phyloP scores from a whole-genome alignment of 352 stramenopile genomes.

The Phytopythium montanum region DNA sequence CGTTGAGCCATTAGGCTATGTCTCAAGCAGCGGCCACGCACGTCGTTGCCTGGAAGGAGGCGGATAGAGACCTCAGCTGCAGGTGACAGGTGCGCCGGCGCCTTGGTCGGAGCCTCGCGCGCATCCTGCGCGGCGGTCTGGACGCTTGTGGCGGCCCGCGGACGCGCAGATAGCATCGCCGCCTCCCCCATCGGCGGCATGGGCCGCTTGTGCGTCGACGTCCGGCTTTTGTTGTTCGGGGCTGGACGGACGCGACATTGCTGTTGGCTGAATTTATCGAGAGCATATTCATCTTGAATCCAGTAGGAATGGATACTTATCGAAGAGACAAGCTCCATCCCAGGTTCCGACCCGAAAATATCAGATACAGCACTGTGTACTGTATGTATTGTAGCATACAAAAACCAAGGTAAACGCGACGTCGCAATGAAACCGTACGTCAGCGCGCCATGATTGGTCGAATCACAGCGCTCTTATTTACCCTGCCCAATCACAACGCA shows the following conservation, averaged over 20 bases:
- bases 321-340: background rate
- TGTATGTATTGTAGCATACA: background rate
- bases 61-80: constrained; percentile 51
- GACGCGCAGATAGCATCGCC: background rate
- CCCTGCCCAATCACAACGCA: background rate
- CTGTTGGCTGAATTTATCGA: too few species aligned
- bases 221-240: background rate
- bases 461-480: background rate
- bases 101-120: background rate
- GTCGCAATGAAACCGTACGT: background rate
- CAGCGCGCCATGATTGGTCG: background rate
- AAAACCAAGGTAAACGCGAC: background rate
- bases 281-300: too few species aligned
- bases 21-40: constrained; percentile 19
- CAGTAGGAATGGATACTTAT: too few species aligned
- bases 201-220: background rate
- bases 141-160: background rate
- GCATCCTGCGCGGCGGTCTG: background rate
- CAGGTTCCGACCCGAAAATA: background rate
- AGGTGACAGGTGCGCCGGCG: constrained; percentile 35
- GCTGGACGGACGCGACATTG: too few species aligned
- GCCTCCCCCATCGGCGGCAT: constrained; percentile 6
- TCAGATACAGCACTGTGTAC: background rate
- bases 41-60: constrained; percentile 70
- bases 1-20: too few species aligned